These are phyloP conservation scores for Styphnolobium japonicum DNA, from an alignment of 306 rosid genomes.

Conservation along the genomic window DNA sequence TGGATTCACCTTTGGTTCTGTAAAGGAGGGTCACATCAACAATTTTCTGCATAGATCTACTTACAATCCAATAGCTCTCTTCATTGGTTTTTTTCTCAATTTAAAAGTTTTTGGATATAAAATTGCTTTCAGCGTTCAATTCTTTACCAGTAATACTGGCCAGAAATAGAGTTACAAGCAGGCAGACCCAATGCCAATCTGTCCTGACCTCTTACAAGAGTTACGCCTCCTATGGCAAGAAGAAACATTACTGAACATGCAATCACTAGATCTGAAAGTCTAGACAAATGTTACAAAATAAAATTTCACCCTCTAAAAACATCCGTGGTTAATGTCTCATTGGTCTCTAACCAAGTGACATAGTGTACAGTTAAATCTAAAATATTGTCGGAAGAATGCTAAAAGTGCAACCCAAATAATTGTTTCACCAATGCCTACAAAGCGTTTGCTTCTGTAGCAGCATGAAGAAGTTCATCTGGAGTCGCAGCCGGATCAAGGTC, in stretches of 20 bases:
- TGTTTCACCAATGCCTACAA: slow-evolving; percentile 36
- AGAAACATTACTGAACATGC: slow-evolving; percentile 40
- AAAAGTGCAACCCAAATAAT: slow-evolving; percentile 34
- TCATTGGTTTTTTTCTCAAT: neutral
- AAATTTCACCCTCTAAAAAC: slow-evolving; percentile 59
- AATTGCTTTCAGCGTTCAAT: slow-evolving; percentile 18
- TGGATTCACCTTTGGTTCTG: neutral
- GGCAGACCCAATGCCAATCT: slow-evolving; percentile 26
- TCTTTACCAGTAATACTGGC: slow-evolving; percentile 32
- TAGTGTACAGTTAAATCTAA: slow-evolving; percentile 91
- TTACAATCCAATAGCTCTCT: neutral
- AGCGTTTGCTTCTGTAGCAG: slow-evolving; percentile 42
- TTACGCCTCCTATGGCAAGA: slow-evolving; percentile 23
- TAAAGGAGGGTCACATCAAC: neutral
- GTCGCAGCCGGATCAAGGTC: slow-evolving; percentile 98
- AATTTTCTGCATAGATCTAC: neutral
- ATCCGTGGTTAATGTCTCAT: slow-evolving; percentile 51
- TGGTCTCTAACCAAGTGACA: slow-evolving; percentile 64
- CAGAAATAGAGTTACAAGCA: slow-evolving; percentile 32
- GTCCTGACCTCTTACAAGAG: slow-evolving; percentile 30
- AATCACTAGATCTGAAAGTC: slow-evolving; percentile 41
- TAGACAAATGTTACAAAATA: slow-evolving; percentile 45
- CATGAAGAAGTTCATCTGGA: slow-evolving; percentile 91
- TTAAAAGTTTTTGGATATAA: neutral
- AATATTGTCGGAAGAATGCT: slow-evolving; percentile 57